Evolutionary conservation across 768 basidiomycete species (phyloP).

Genomic region (Termitomyces sp.): DNA sequence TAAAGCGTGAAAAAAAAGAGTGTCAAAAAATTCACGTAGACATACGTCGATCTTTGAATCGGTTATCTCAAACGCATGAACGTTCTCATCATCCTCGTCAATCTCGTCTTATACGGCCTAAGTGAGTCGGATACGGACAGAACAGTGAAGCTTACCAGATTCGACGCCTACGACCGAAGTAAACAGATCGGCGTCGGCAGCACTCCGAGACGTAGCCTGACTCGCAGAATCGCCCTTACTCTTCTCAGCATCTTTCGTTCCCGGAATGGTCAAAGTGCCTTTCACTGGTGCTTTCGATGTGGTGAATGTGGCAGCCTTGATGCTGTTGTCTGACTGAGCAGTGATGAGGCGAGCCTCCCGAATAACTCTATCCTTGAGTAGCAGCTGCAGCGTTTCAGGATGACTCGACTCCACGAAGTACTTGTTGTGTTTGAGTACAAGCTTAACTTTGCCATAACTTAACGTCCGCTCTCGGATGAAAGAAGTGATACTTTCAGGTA

Average conservation of each 20-base stretch:
- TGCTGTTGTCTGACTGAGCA: slow-evolving; percentile 67
- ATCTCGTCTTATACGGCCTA: slow-evolving; percentile 68
- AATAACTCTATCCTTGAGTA: slow-evolving; percentile 85
- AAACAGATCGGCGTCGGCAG: slow-evolving; percentile 76
- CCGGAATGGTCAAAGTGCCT: slow-evolving; percentile 83
- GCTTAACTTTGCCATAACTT: slow-evolving; percentile 97
- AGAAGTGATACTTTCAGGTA: slow-evolving; percentile 79
- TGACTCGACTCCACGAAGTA: slow-evolving; percentile 97
- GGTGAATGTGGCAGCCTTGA: slow-evolving; percentile 73
- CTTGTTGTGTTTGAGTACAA: slow-evolving; percentile 96
- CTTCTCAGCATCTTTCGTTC: slow-evolving; percentile 74
- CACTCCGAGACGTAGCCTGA: slow-evolving; percentile 19
- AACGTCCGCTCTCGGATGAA: slow-evolving; percentile 93
- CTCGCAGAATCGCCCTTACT: slow-evolving; percentile 47
- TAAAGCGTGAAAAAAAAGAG: slow-evolving; percentile 6
- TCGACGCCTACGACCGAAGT: slow-evolving; percentile 97
- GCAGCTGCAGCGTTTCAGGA: slow-evolving; percentile 84
- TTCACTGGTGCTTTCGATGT: slow-evolving; percentile 80
- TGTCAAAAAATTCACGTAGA: slow-evolving; percentile 6
- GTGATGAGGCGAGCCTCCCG: slow-evolving; percentile 79
- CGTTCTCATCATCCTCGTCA: slow-evolving; percentile 96
- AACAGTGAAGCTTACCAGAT: slow-evolving; percentile 48
- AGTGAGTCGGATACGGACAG: neutral
- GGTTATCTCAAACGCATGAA: slow-evolving; percentile 95
- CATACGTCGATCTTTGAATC: slow-evolving; percentile 90